Percentiles rank a stretch among this genome's conserved stretches.
Conservation (phyloP, 495 filamentous ascomycete genomes). For the Podospora pseudoanserina region DNA sequence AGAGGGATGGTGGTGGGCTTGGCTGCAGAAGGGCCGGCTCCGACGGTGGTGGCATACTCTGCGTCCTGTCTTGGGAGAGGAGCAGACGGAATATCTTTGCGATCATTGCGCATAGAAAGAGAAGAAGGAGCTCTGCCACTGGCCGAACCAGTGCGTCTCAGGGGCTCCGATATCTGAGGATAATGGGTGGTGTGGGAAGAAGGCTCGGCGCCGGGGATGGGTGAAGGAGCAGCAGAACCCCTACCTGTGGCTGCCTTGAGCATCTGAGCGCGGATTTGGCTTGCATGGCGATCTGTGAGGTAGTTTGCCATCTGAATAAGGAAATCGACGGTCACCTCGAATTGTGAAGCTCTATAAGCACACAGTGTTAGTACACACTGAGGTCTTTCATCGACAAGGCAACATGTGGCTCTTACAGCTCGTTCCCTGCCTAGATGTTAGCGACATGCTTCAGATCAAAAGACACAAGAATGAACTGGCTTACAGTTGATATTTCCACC, state of each 20-base stretch:
- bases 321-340: conserved; percentile 75
- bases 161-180: conserved; percentile 36
- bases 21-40: conserved; percentile 33
- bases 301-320: conserved; percentile 91
- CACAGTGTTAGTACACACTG: conserved; percentile 23
- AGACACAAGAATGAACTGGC: conserved; percentile 24
- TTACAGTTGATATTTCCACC: conserved; percentile 71
- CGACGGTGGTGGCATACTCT: conserved; percentile 15
- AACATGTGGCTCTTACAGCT: conserved; percentile 55
- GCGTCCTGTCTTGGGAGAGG: conserved; percentile 48
- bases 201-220: conserved; percentile 48
- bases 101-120: conserved; percentile 53
- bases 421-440: conserved; percentile 64
- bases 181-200: conserved; percentile 43
- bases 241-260: conserved; percentile 58
- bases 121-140: conserved; percentile 57
- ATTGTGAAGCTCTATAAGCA: conserved; percentile 39
- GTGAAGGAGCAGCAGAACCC: conserved; percentile 50
- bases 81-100: conserved; percentile 42
- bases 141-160: conserved; percentile 57
- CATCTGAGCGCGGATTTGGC: conserved; percentile 87
- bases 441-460: conserved; percentile 20
- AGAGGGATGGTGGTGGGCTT: conserved; percentile 29
- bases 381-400: background rate
- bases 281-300: conserved; percentile 87